Conservation (phyloP, 495 filamentous ascomycete species). For the Tuber aestivum region DNA sequence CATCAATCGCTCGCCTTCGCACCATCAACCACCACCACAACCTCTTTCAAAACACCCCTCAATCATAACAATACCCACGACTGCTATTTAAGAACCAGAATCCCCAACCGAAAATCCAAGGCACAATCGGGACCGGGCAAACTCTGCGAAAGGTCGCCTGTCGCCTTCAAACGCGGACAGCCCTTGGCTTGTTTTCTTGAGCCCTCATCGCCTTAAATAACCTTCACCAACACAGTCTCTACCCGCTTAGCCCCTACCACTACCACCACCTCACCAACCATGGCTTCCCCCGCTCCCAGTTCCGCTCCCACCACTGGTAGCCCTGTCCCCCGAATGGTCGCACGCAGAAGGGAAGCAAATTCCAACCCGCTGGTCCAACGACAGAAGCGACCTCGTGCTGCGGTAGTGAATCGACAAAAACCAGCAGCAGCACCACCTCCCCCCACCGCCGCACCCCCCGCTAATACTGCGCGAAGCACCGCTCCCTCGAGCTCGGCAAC, state of each 20-base stretch:
- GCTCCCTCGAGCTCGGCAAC: not conserved
- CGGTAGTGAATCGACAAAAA: conserved; percentile 9
- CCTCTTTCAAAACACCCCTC: not conserved
- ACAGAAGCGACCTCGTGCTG: conserved; percentile 30
- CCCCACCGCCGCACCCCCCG: not conserved
- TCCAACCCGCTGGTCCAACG: conserved; percentile 37
- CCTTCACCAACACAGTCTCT: not conserved
- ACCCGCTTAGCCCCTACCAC: not conserved
- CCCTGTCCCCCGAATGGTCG: conserved; percentile 19
- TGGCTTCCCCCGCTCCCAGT: conserved; percentile 10
- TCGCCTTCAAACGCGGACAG: not conserved
- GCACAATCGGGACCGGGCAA: not conserved
- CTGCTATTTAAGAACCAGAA: not conserved
- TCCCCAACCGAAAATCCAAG: not conserved
- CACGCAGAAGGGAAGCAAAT: conserved; percentile 30
- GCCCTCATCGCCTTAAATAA: not conserved
- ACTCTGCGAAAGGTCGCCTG: not conserved
- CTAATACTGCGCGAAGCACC: conserved; percentile 8
- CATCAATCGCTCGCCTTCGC: not conserved
- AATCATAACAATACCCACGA: not conserved
- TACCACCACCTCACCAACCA: not conserved
- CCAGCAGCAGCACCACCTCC: conserved; percentile 9
- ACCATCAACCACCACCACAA: not conserved
- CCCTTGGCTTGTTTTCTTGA: not conserved
- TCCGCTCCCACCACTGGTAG: conserved; percentile 10